phyloP scores from a whole-genome alignment of 129 eudicot species.

The Chrysanthemum seticuspe region DNA sequence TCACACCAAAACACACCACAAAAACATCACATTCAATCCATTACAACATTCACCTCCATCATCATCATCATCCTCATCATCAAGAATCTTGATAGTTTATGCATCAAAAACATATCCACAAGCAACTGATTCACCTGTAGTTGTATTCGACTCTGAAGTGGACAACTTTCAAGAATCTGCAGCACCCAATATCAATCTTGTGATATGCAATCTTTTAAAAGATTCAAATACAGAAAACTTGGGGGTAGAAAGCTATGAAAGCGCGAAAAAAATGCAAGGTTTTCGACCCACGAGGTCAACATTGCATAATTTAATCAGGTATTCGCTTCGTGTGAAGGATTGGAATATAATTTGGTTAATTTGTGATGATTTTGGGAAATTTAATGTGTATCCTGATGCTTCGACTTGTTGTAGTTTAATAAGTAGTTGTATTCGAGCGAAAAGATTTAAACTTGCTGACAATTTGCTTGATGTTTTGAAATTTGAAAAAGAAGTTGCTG shows the following conservation, averaged over 20 bases:
- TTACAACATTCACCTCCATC: conserved; percentile 19
- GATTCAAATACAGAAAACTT: conserved; percentile 53
- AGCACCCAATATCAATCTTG: conserved; percentile 42
- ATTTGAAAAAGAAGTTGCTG: conserved; percentile 43
- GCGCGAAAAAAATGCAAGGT: conserved; percentile 50
- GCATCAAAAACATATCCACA: conserved; percentile 43
- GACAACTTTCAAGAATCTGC: conserved; percentile 32
- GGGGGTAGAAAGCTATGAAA: conserved; percentile 57
- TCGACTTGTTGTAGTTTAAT: conserved; percentile 57
- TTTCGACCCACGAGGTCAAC: conserved; percentile 63
- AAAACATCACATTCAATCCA: conserved; percentile 28
- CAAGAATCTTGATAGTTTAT: conserved; percentile 26
- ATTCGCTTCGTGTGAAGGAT: conserved; percentile 46
- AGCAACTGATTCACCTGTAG: conserved; percentile 21
- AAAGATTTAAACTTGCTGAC: conserved; percentile 64
- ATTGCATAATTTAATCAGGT: conserved; percentile 61
- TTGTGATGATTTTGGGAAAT: conserved; percentile 52
- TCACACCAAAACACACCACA: conserved; percentile 36
- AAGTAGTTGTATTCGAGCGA: conserved; percentile 55
- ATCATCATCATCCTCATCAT: conserved; percentile 27
- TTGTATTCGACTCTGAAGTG: conserved; percentile 36
- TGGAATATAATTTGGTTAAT: conserved; percentile 57
- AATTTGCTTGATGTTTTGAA: conserved; percentile 43
- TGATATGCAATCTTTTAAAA: conserved; percentile 51
- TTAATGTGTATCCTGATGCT: conserved; percentile 54